Conservation (phyloP, 345 rosid genomes). For the Erysimum cheiranthoides region DNA sequence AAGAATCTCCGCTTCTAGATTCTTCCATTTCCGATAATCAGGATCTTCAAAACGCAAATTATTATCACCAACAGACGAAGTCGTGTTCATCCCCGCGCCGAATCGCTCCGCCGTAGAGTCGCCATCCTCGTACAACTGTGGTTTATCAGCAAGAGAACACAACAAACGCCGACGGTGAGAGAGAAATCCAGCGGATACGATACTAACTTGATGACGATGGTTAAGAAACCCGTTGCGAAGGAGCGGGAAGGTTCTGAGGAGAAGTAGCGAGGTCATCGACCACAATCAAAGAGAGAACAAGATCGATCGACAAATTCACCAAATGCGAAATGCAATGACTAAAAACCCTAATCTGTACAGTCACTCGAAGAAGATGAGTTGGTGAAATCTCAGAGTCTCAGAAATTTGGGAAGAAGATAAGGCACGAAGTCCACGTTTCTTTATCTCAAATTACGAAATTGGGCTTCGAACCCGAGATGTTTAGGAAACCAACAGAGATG, state of each 20-base stretch:
- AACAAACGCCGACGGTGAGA: conserved; percentile 45
- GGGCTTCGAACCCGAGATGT: neutral
- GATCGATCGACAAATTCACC: neutral
- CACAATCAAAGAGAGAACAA: conserved; percentile 8
- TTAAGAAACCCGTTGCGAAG: conserved; percentile 47
- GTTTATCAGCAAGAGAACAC: conserved; percentile 49
- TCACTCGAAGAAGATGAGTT: conserved; percentile 19
- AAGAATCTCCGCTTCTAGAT: conserved; percentile 73
- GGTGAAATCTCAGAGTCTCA: neutral
- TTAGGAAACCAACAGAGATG: neutral
- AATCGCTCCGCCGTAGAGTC: conserved; percentile 45
- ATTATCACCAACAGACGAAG: conserved; percentile 47
- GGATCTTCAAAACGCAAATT: conserved; percentile 60
- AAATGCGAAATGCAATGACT: neutral
- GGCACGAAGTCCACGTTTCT: conserved; percentile 17
- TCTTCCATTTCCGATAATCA: conserved; percentile 82
- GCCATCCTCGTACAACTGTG: conserved; percentile 49
- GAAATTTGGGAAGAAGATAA: conserved; percentile 40
- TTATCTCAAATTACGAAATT: neutral
- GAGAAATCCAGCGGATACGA: conserved; percentile 40
- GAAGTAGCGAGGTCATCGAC: conserved; percentile 55
- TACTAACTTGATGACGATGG: conserved; percentile 42
- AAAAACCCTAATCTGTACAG: conserved; percentile 16
- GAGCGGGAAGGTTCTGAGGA: conserved; percentile 64
- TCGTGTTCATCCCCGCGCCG: conserved; percentile 38